A percentile compares a stretch with the other conserved stretches of the same genome.
Evolutionary conservation across 2,329 filamentous ascomycete genomes (phyloP).

Genomic region (Colletotrichum filicis): DNA sequence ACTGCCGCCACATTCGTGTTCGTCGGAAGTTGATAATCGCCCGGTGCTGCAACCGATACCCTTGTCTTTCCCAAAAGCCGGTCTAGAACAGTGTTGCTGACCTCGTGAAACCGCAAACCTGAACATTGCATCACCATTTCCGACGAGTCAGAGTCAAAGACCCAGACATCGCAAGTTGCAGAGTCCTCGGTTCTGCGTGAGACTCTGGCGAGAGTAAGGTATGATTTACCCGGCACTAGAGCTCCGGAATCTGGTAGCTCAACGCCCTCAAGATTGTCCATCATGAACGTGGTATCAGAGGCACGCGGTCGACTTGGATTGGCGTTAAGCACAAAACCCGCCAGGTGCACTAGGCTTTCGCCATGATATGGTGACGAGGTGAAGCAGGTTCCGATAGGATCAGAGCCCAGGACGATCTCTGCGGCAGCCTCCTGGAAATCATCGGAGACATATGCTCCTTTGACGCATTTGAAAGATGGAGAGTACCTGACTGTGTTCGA

Average conservation of each 20-base stretch:
- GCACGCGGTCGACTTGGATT: not conserved
- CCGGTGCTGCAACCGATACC: too few relatives aligned
- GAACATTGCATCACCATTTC: not conserved
- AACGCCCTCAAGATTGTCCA: not conserved
- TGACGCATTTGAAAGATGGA: too few relatives aligned
- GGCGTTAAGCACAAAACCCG: not conserved
- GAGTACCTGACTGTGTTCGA: too few relatives aligned
- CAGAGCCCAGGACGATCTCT: not conserved
- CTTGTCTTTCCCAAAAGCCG: not conserved
- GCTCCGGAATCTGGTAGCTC: not conserved
- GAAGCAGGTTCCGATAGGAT: not conserved
- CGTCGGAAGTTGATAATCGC: too few relatives aligned
- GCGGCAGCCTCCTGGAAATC: not conserved
- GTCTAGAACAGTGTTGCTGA: not conserved
- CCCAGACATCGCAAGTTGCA: not conserved
- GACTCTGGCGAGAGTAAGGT: not conserved
- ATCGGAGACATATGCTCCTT: too few relatives aligned
- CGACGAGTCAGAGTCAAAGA: not conserved
- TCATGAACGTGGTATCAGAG: not conserved
- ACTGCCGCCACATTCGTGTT: too few relatives aligned
- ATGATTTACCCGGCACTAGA: not conserved
- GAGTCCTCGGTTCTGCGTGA: not conserved
- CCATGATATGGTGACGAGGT: not conserved
- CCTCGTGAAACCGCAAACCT: constrained; percentile 8
- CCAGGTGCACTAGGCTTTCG: not conserved